phyloP scores from a whole-genome alignment of 306 rosid genomes.

The Citrullus amarus region DNA sequence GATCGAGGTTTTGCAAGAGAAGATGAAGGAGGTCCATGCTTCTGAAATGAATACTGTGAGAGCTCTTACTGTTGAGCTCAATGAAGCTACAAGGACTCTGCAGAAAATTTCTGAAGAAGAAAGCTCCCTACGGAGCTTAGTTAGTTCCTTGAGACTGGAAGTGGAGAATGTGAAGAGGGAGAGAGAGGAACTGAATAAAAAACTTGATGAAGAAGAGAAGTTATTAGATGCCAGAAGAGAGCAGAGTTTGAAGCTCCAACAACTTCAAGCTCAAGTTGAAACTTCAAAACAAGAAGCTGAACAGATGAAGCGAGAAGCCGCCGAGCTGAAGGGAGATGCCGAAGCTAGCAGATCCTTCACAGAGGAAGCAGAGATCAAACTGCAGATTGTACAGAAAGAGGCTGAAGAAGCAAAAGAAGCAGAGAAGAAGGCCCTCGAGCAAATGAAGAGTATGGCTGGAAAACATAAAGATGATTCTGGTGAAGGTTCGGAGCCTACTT shows the following conservation, averaged over 20 bases:
- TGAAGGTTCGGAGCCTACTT: conserved; percentile 4
- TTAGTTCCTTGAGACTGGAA: conserved; percentile 36
- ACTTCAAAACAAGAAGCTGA: conserved; percentile 36
- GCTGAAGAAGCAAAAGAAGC: conserved; percentile 52
- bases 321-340: conserved; percentile 37
- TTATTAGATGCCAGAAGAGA: background rate
- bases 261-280: conserved; percentile 30
- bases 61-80: conserved; percentile 39
- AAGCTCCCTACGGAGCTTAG: conserved; percentile 34
- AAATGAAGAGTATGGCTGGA: conserved; percentile 34
- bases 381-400: conserved; percentile 29
- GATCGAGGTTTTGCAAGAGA: conserved; percentile 45
- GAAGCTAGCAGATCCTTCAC: conserved; percentile 19
- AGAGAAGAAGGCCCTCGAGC: conserved; percentile 35
- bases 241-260: conserved; percentile 19
- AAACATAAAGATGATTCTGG: conserved; percentile 2
- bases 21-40: conserved; percentile 53
- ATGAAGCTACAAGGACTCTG: conserved; percentile 47
- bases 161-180: conserved; percentile 39
- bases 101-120: conserved; percentile 51
- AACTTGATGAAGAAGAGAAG: conserved; percentile 22
- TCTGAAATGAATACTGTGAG: conserved; percentile 49
- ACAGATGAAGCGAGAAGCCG: conserved; percentile 33
- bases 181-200: conserved; percentile 21
- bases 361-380: conserved; percentile 35